phyloP scores from a whole-genome alignment of 2,329 filamentous ascomycete genomes.

The Tolypocladium cylindrosporum region DNA sequence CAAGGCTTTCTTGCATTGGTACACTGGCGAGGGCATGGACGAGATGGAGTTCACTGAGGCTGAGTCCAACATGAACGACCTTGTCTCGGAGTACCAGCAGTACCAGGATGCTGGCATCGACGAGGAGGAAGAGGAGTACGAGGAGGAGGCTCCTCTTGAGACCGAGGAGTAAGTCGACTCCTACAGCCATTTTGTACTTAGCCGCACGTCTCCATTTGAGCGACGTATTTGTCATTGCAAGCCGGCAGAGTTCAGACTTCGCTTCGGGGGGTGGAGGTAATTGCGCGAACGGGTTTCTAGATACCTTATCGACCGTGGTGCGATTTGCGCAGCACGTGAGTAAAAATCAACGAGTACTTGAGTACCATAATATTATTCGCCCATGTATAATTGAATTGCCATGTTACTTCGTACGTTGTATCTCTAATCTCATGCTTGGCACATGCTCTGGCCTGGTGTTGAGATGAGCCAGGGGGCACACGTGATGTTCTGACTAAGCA shows the following conservation, averaged over 20 bases:
- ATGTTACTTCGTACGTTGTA: background rate
- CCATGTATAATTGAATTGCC: background rate
- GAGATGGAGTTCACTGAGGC: conserved; percentile 99
- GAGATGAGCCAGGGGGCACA: background rate
- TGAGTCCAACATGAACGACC: conserved; percentile 99
- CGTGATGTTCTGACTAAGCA: conserved; percentile 10
- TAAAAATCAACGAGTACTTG: background rate
- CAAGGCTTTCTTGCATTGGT: conserved; percentile 99
- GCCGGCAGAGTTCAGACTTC: conserved; percentile 17
- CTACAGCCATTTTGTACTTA: background rate
- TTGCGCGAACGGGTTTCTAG: conserved; percentile 7
- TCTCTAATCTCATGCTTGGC: background rate
- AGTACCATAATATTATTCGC: background rate
- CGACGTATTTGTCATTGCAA: conserved; percentile 3
- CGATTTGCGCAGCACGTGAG: background rate
- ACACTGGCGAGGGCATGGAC: conserved; percentile 99
- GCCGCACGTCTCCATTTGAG: background rate
- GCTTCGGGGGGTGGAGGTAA: conserved; percentile 17
- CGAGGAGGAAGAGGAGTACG: conserved; percentile 94
- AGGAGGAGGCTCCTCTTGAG: conserved; percentile 71
- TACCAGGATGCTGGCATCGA: conserved; percentile 99
- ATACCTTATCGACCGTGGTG: background rate
- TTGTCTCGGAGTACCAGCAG: conserved; percentile 99
- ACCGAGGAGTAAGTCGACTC: conserved; percentile 43
- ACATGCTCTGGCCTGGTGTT: background rate